Evolutionary conservation across 768 basidiomycete genomes (phyloP).

Genomic region (Auriscalpium orientale): DNA sequence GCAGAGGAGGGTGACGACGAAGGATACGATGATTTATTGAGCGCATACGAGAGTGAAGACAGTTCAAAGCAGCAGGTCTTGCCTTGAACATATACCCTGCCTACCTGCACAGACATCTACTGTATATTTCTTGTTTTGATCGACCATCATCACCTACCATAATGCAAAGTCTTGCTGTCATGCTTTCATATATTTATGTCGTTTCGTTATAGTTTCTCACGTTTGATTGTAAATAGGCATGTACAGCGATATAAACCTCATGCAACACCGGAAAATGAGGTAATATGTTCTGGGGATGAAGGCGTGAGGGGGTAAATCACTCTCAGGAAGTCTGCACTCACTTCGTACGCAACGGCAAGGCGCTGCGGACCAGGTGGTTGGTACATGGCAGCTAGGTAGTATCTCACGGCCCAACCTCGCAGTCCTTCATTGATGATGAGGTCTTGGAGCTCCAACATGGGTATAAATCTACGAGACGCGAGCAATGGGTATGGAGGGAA

Average conservation of each 20-base stretch:
- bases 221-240: conserved; percentile 27
- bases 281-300: conserved; percentile 45
- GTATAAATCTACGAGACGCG: conserved; percentile 49
- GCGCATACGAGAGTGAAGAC: conserved; percentile 78
- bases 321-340: conserved; percentile 23
- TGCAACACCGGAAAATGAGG: conserved; percentile 57
- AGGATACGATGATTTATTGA: conserved; percentile 68
- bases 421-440: conserved; percentile 71
- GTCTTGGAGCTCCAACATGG: conserved; percentile 44
- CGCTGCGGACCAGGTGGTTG: conserved; percentile 23
- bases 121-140: not conserved
- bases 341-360: conserved; percentile 56
- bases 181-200: conserved; percentile 3
- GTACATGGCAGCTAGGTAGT: conserved; percentile 50
- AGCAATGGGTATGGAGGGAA: conserved; percentile 30
- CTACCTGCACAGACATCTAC: conserved; percentile 1
- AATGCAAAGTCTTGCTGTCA: conserved; percentile 33
- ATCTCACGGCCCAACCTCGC: conserved; percentile 62
- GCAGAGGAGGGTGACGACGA: conserved; percentile 75
- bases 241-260: conserved; percentile 54
- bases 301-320: not conserved
- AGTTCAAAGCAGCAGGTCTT: conserved; percentile 21
- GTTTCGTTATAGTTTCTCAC: not conserved
- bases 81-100: not conserved
- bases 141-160: conserved; percentile 41